These are phyloP conservation scores for Tagetes patula DNA, from an alignment of 129 eudicot species.

Conservation along the genomic window DNA sequence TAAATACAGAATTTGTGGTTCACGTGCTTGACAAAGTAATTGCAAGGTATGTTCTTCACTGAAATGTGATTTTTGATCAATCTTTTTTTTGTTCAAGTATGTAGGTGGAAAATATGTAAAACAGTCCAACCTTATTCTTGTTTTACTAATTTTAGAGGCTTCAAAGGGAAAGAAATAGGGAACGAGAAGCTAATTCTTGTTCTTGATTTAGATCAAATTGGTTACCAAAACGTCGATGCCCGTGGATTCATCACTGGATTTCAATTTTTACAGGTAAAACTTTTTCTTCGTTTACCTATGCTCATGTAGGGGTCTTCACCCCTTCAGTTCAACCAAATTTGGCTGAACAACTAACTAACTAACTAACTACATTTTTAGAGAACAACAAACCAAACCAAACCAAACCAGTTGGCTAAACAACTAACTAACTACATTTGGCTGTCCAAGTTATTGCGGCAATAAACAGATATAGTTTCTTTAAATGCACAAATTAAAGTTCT, in stretches of 20 bases:
- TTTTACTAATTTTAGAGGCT: slow-evolving; percentile 51
- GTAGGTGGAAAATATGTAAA: background rate
- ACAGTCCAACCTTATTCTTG: slow-evolving; percentile 2
- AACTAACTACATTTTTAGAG: no score
- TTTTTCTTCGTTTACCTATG: background rate
- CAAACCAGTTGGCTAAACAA: no score
- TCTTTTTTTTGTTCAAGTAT: background rate
- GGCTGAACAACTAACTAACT: background rate
- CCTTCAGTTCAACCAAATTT: no score
- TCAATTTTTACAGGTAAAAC: slow-evolving; percentile 68
- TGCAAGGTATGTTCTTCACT: slow-evolving; percentile 47
- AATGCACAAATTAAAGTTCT: no score
- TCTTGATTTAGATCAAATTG: slow-evolving; percentile 55
- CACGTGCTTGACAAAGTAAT: slow-evolving; percentile 67
- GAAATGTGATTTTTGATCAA: background rate
- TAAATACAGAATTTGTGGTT: slow-evolving; percentile 63
- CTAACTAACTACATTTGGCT: no score
- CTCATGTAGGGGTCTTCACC: background rate
- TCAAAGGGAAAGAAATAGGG: slow-evolving; percentile 67
- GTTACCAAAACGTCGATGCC: slow-evolving; percentile 62
- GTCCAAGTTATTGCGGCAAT: no score
- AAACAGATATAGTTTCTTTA: no score
- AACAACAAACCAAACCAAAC: no score
- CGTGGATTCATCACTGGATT: slow-evolving; percentile 74
- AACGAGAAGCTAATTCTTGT: slow-evolving; percentile 58